Conservation (phyloP, 768 basidiomycete genomes). For the Leucosporidium scottii region DNA sequence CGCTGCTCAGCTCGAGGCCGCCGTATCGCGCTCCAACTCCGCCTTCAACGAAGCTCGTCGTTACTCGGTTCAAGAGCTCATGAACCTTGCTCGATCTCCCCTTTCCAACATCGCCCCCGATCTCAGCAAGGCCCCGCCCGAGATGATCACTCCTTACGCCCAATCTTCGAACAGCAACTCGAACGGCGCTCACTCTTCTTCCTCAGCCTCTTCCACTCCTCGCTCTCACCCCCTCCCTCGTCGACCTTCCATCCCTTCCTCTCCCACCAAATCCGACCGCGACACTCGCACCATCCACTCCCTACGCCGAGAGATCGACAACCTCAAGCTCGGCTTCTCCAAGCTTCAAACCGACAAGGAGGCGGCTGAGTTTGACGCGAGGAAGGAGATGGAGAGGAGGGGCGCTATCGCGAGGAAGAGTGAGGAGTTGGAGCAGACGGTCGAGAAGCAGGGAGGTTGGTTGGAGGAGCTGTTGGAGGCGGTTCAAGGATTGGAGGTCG, state of each 20-base stretch:
- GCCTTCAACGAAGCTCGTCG: no score
- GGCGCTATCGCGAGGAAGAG: neutral
- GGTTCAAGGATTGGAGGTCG: neutral
- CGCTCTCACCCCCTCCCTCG: neutral
- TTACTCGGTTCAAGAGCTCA: no score
- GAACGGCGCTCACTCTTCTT: neutral
- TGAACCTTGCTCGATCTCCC: neutral
- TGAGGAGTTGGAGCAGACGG: neutral
- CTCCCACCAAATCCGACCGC: neutral
- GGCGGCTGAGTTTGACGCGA: neutral
- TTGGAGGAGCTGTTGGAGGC: neutral
- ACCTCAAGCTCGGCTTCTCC: neutral
- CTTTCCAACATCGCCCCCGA: neutral
- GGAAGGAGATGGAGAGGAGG: neutral
- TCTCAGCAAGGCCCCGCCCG: neutral
- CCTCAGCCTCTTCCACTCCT: neutral
- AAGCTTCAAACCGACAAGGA: neutral
- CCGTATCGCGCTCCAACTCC: neutral
- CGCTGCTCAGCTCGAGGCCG: neutral
- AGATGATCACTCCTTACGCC: neutral
- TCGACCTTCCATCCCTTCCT: neutral
- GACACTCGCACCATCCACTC: neutral
- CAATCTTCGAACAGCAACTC: neutral
- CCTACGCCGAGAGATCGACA: neutral
- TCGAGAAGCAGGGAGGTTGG: neutral